phyloP scores from a whole-genome alignment of 208 protist genomes.

The Perkinsela sp. region DNA sequence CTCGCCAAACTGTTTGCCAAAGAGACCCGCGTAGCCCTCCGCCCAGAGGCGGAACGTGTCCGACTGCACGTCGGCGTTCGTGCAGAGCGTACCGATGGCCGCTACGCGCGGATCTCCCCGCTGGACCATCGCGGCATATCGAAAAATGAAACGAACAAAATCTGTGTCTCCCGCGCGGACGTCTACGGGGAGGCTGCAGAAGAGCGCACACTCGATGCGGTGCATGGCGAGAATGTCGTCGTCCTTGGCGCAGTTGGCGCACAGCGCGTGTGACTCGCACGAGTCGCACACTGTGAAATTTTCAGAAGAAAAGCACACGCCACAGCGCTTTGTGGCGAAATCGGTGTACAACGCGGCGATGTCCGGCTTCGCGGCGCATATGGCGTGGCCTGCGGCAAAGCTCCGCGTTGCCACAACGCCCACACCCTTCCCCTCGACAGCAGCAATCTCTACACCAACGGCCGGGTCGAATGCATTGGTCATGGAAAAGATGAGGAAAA shows the following conservation, averaged over 20 bases:
- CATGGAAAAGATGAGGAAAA: too few species aligned
- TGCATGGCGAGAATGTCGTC: constrained; percentile 6
- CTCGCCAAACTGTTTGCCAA: constrained; percentile 5
- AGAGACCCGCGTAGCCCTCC: constrained; percentile 15
- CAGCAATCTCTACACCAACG: too few species aligned
- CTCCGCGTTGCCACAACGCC: too few species aligned
- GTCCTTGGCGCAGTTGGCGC: constrained; percentile 2
- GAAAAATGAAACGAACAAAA: constrained; percentile 32
- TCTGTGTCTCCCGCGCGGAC: constrained; percentile 36
- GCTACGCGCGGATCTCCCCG: constrained; percentile 14
- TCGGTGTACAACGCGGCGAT: background rate
- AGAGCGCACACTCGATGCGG: constrained; percentile 22
- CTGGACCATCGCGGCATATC: constrained; percentile 18
- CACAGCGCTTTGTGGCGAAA: background rate
- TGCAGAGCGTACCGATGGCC: constrained; percentile 10
- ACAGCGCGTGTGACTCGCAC: constrained; percentile 9
- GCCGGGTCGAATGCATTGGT: too few species aligned
- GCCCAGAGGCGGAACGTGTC: constrained; percentile 13
- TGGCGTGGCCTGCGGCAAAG: too few species aligned
- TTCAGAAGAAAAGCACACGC: background rate
- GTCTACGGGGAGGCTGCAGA: constrained; percentile 18
- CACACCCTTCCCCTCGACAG: too few species aligned
- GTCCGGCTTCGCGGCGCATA: background rate
- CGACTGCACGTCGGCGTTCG: constrained; percentile 13
- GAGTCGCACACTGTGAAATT: background rate